Conservation (phyloP, 176 grass and related monocot species). For the Zea mays region DNA sequence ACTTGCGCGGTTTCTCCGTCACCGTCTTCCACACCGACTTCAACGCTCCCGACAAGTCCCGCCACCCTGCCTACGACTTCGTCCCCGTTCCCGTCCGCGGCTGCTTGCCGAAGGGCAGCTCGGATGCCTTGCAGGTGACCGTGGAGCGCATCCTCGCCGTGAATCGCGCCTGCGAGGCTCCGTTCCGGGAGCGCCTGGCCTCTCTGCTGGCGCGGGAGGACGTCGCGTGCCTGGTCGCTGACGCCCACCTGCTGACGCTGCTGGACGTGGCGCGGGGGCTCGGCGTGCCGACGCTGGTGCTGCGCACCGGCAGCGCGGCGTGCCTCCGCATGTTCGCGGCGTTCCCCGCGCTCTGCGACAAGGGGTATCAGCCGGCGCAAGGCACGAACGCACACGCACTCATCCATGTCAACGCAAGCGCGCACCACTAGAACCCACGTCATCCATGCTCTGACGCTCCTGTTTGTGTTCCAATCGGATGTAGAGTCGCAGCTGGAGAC, state of each 20-base stretch:
- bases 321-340: not conserved
- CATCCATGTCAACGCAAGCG: no score
- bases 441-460: no score
- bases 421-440: no score
- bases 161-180: not conserved
- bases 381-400: no score
- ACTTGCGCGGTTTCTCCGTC: slow-evolving; percentile 39
- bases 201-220: not conserved
- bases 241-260: not conserved
- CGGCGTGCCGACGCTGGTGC: slow-evolving; percentile 32
- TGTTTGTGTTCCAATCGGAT: no score
- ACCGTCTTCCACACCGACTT: slow-evolving; percentile 44
- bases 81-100: not conserved
- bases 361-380: no score
- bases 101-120: not conserved
- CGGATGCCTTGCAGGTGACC: not conserved
- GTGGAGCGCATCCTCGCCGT: not conserved
- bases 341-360: slow-evolving; percentile 13
- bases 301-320: slow-evolving; percentile 30
- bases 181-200: slow-evolving; percentile 11
- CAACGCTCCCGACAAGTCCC: slow-evolving; percentile 28
- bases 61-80: slow-evolving; percentile 16
- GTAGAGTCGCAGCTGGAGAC: slow-evolving; percentile 11
- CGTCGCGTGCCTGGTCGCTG: slow-evolving; percentile 33
- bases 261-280: not conserved